Percentiles rank a stretch among this genome's conserved stretches.
These are phyloP conservation scores for Rachicladosporium sp. DNA, from an alignment of 2,329 filamentous ascomycete species.

Conservation along the genomic window DNA sequence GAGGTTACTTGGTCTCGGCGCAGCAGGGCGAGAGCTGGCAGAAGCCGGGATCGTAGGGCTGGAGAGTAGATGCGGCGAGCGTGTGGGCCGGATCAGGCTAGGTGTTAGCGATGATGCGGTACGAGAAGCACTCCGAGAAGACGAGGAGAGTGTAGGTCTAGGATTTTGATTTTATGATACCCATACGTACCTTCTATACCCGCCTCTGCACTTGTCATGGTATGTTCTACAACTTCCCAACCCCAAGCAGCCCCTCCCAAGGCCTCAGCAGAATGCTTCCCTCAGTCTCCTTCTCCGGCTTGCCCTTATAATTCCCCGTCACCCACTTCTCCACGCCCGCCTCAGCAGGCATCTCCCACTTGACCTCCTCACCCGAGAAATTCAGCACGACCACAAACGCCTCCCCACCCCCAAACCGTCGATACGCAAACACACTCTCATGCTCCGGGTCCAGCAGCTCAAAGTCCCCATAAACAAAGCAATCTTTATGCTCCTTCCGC, in stretches of 20 bases:
- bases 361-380: constrained; percentile 20
- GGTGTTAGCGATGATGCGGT: constrained; percentile 86
- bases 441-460: constrained; percentile 37
- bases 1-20: constrained; percentile 49
- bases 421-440: constrained; percentile 45
- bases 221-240: too few species aligned
- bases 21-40: constrained; percentile 68
- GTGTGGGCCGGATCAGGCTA: constrained; percentile 76
- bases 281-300: constrained; percentile 14
- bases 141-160: constrained; percentile 71
- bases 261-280: constrained; percentile 20
- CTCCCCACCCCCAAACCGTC: constrained; percentile 15
- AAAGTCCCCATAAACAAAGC: constrained; percentile 52
- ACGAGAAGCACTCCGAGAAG: constrained; percentile 73
- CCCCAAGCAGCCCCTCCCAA: constrained; percentile 24
- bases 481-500: constrained; percentile 43
- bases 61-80: constrained; percentile 64
- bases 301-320: constrained; percentile 21
- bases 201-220: too few species aligned
- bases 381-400: constrained; percentile 25
- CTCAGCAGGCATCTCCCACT: constrained; percentile 22
- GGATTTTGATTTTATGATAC: constrained; percentile 37
- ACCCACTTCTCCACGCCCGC: constrained; percentile 24
- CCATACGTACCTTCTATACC: too few species aligned
- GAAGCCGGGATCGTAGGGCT: constrained; percentile 80